Evolutionary conservation across 2,329 filamentous ascomycete genomes (phyloP).

Genomic region (Bipolaris zeicola): DNA sequence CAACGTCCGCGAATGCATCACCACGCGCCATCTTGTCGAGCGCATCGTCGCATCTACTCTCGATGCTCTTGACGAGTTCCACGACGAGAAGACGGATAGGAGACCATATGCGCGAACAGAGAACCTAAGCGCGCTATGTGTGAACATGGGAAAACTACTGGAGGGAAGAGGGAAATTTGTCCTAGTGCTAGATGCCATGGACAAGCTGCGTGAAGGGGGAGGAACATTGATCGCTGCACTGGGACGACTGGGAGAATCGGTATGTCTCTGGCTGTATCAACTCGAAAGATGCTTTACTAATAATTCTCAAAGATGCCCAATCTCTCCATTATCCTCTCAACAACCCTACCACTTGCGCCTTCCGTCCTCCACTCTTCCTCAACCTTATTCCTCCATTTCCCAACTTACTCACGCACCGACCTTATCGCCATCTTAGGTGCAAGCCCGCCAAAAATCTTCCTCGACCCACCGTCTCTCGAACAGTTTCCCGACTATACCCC

Average conservation of each 20-base stretch:
- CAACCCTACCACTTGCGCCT: constrained; percentile 71
- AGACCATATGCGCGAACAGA: constrained; percentile 71
- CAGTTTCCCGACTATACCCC: constrained; percentile 55
- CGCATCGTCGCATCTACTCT: constrained; percentile 63
- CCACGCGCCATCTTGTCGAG: constrained; percentile 77
- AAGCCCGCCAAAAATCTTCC: constrained; percentile 55
- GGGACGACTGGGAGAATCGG: constrained; percentile 79
- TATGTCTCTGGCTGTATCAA: constrained; percentile 52
- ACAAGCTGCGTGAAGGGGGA: constrained; percentile 79
- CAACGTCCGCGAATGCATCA: constrained; percentile 77
- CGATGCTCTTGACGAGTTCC: constrained; percentile 46
- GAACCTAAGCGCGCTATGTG: constrained; percentile 75
- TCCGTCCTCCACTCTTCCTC: constrained; percentile 70
- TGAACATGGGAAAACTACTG: constrained; percentile 71
- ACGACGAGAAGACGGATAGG: constrained; percentile 47
- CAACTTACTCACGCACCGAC: constrained; percentile 80
- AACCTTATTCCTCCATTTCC: constrained; percentile 79
- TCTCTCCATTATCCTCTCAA: constrained; percentile 77
- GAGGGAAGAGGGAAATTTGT: constrained; percentile 68
- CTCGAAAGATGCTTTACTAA: constrained; percentile 13
- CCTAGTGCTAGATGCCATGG: constrained; percentile 85
- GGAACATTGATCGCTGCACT: constrained; percentile 80
- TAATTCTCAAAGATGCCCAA: constrained; percentile 68
- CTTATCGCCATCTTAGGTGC: constrained; percentile 74
- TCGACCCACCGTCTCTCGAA: constrained; percentile 42